A percentile compares a stretch with the other conserved stretches of the same genome.
These are phyloP conservation scores for Pestalotiopsis sp. DNA, from an alignment of 2,329 filamentous ascomycete genomes.

Conservation along the genomic window DNA sequence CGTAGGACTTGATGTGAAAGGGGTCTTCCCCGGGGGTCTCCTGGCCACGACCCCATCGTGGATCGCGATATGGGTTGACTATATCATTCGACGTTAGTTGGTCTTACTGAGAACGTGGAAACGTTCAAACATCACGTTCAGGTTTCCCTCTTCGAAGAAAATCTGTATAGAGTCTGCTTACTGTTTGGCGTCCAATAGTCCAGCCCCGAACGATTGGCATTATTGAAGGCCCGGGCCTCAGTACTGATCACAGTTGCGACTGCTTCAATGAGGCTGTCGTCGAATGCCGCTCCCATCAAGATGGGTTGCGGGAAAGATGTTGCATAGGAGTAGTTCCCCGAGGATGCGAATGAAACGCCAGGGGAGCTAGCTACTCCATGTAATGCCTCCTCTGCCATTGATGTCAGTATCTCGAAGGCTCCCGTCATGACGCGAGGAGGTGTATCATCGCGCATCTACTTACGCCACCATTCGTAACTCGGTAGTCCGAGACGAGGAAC, in stretches of 20 bases:
- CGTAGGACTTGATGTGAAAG: conserved; percentile 51
- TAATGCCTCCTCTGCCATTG: conserved; percentile 52
- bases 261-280: conserved; percentile 31
- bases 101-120: not conserved
- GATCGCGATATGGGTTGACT: conserved; percentile 26
- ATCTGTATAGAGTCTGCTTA: not conserved
- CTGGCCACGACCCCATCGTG: conserved; percentile 28
- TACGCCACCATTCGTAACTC: conserved; percentile 60
- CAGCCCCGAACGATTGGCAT: conserved; percentile 29
- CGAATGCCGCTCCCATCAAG: conserved; percentile 32
- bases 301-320: conserved; percentile 36
- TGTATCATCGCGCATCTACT: conserved; percentile 9
- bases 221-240: conserved; percentile 35
- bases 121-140: not conserved
- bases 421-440: not conserved
- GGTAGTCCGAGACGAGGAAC: conserved; percentile 60
- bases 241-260: conserved; percentile 32
- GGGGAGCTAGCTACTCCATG: conserved; percentile 61
- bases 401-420: not conserved
- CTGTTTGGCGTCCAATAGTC: conserved; percentile 29
- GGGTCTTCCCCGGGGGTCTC: conserved; percentile 32
- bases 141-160: not conserved
- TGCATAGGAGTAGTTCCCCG: conserved; percentile 29
- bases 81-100: not conserved
- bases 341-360: conserved; percentile 37